A percentile compares a stretch with the other conserved stretches of the same genome.
phyloP scores from a whole-genome alignment of 768 basidiomycete species.

The Leucosporidium yakuticum region DNA sequence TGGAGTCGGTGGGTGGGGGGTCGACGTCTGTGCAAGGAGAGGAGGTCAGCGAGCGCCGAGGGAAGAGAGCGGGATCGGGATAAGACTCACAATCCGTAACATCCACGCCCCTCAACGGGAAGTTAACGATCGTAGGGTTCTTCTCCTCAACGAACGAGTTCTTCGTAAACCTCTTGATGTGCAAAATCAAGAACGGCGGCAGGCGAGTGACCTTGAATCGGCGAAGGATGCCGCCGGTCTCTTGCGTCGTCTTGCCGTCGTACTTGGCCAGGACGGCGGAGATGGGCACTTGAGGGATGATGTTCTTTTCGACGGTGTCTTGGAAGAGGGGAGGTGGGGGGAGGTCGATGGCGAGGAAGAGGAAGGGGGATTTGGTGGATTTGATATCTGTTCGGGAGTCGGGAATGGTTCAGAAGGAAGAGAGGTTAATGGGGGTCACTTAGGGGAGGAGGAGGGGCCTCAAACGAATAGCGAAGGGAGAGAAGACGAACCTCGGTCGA shows the following conservation, averaged over 20 bases:
- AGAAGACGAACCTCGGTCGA: slow-evolving; percentile 68
- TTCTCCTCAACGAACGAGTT: slow-evolving; percentile 97
- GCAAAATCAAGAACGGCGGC: slow-evolving; percentile 86
- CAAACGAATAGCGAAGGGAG: not conserved
- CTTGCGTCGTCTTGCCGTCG: slow-evolving; percentile 85
- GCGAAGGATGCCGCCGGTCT: slow-evolving; percentile 74
- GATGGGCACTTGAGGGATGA: slow-evolving; percentile 94
- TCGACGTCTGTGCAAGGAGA: slow-evolving; percentile 61
- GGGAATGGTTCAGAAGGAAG: not conserved
- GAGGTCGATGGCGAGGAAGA: slow-evolving; percentile 91
- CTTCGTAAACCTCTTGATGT: slow-evolving; percentile 94
- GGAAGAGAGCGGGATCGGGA: slow-evolving; percentile 3
- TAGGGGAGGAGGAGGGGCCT: not conserved
- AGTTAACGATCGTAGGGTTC: slow-evolving; percentile 98
- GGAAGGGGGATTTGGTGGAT: slow-evolving; percentile 75
- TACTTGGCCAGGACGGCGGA: slow-evolving; percentile 87
- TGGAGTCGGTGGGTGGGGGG: slow-evolving; percentile 47
- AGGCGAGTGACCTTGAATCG: slow-evolving; percentile 83
- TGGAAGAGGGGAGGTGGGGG: slow-evolving; percentile 98
- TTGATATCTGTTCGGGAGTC: slow-evolving; percentile 66
- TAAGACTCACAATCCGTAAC: slow-evolving; percentile 73
- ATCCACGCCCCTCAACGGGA: slow-evolving; percentile 86
- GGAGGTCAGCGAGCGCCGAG: slow-evolving; percentile 4
- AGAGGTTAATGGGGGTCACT: too few relatives aligned
- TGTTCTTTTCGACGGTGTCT: slow-evolving; percentile 92